phyloP scores from a whole-genome alignment of 805 yeast species.

The Grigorovia transvaalensis region DNA sequence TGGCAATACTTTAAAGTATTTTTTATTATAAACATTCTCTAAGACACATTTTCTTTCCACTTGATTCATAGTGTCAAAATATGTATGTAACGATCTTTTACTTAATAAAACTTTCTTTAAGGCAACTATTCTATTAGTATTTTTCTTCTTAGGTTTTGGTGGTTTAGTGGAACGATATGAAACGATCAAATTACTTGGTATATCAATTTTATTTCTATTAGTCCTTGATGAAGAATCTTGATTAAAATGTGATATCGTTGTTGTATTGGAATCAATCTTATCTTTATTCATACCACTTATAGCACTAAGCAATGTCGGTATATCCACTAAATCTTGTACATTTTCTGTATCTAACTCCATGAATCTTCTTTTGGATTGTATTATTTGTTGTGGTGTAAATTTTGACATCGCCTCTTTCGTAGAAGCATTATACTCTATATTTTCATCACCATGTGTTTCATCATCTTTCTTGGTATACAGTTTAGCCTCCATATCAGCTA shows the following conservation, averaged over 20 bases:
- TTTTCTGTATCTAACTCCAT: slow-evolving; percentile 29
- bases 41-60: slow-evolving; percentile 23
- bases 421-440: slow-evolving; percentile 4
- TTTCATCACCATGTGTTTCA: slow-evolving; percentile 4
- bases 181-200: slow-evolving; percentile 21
- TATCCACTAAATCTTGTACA: slow-evolving; percentile 17
- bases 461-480: slow-evolving; percentile 14
- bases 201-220: slow-evolving; percentile 20
- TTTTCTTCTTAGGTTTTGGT: slow-evolving; percentile 22
- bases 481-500: slow-evolving; percentile 27
- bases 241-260: slow-evolving; percentile 3
- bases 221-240: slow-evolving; percentile 11
- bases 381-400: slow-evolving; percentile 21
- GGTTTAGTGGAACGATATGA: slow-evolving; percentile 29
- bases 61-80: slow-evolving; percentile 25
- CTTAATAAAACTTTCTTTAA: slow-evolving; percentile 23
- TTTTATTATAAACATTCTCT: slow-evolving; percentile 25
- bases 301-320: slow-evolving; percentile 23
- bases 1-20: slow-evolving; percentile 26
- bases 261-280: slow-evolving; percentile 18
- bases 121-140: slow-evolving; percentile 24
- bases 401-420: slow-evolving; percentile 13
- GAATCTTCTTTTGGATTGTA: slow-evolving; percentile 24
- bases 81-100: slow-evolving; percentile 24
- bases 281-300: slow-evolving; percentile 25